A percentile compares a stretch with the other conserved stretches of the same genome.
phyloP scores from a whole-genome alignment of 1,284 basidiomycete species.

The Cutaneotrichosporon curvatum region DNA sequence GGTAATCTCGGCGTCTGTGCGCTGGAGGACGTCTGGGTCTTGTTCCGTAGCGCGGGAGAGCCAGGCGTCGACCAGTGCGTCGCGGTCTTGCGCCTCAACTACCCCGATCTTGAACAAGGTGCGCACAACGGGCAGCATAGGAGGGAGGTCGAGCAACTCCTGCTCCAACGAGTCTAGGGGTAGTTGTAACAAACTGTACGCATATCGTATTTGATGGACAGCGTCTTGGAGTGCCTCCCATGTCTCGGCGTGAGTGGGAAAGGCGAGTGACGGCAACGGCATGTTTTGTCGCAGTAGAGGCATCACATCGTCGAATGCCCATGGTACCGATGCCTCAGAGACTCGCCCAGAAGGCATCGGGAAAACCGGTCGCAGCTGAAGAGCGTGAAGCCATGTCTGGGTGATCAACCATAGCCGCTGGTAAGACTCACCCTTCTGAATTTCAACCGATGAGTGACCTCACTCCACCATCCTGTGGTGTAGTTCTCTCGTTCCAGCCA shows the following conservation, averaged over 20 bases:
- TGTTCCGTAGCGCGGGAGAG: conserved; percentile 9
- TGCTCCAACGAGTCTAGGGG: not conserved
- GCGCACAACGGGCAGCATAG: conserved; percentile 15
- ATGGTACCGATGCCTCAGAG: not conserved
- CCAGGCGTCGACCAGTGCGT: conserved; percentile 16
- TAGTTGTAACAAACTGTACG: not conserved
- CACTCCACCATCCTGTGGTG: conserved; percentile 2
- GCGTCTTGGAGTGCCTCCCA: conserved; percentile 52
- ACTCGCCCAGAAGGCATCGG: not conserved
- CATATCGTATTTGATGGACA: not conserved
- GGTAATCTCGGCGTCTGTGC: conserved; percentile 6
- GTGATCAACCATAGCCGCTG: not conserved
- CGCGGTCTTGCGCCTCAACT: conserved; percentile 5
- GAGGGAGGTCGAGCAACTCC: conserved; percentile 1
- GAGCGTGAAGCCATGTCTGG: not conserved
- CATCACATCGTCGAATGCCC: conserved; percentile 53
- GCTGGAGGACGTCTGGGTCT: conserved; percentile 4
- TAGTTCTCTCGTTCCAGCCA: conserved; percentile 41
- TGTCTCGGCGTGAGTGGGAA: conserved; percentile 52
- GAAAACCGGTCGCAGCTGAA: not conserved
- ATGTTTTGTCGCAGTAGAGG: conserved; percentile 64
- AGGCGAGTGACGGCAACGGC: conserved; percentile 58
- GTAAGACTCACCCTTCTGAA: not conserved
- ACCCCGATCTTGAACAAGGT: conserved; percentile 4
- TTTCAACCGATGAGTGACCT: conserved; percentile 7